Conservation (phyloP, 192 early-diverging fungal species). For the Obelidium mucronatum region DNA sequence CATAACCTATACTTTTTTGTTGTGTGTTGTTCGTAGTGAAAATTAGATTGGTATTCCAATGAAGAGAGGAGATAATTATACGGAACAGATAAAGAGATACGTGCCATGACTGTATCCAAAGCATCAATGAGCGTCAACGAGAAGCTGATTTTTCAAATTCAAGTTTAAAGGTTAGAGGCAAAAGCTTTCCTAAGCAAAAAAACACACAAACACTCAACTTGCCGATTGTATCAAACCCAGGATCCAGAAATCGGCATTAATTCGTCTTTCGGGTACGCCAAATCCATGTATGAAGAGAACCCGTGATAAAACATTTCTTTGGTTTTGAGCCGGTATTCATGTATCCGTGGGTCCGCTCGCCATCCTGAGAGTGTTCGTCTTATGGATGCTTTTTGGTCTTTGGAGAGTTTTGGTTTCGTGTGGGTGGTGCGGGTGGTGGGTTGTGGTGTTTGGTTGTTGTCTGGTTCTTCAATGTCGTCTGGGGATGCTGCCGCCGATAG, state of each 20-base stretch:
- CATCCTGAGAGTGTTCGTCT: not conserved
- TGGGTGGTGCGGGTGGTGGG: not conserved
- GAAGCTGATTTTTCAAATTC: too few relatives aligned
- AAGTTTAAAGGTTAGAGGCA: too few relatives aligned
- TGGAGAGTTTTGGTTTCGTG: too few relatives aligned
- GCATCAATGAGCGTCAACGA: conserved; percentile 85
- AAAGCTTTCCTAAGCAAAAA: not conserved
- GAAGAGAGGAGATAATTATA: conserved; percentile 6
- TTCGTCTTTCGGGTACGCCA: conserved; percentile 87
- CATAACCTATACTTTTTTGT: conserved; percentile 60
- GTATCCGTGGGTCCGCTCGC: not conserved
- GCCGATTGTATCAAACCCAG: conserved; percentile 58
- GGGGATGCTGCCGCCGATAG: not conserved
- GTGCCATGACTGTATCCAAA: conserved; percentile 78
- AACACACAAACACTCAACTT: conserved; percentile 32
- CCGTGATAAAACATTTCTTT: conserved; percentile 48
- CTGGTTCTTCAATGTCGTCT: not conserved
- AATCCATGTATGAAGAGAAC: conserved; percentile 74
- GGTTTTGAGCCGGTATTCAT: conserved; percentile 26
- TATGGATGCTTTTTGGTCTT: not conserved
- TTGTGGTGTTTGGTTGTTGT: too few relatives aligned
- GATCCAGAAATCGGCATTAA: conserved; percentile 79
- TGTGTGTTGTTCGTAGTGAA: not conserved
- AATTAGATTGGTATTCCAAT: not conserved
- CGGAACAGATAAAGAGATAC: not conserved